These are phyloP conservation scores for Clohesyomyces aquaticus DNA, from an alignment of 495 filamentous ascomycete genomes.

Conservation along the genomic window DNA sequence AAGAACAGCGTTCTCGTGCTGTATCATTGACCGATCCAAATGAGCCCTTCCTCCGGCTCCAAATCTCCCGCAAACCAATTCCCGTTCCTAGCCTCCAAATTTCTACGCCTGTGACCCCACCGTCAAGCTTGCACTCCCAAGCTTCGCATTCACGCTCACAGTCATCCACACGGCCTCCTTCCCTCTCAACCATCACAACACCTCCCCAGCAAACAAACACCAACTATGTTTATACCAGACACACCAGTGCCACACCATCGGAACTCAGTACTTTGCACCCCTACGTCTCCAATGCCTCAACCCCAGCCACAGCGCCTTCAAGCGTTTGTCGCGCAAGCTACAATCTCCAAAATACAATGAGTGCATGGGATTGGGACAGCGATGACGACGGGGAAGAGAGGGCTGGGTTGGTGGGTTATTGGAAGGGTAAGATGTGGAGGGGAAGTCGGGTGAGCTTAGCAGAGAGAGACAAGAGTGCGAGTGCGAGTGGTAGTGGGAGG, in stretches of 20 bases:
- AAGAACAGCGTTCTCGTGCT: constrained; percentile 1
- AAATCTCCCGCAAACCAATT: constrained; percentile 27
- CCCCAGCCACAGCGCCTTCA: background rate
- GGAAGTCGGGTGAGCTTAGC: constrained; percentile 30
- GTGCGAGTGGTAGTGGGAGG: background rate
- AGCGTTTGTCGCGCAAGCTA: constrained; percentile 25
- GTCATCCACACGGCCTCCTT: constrained; percentile 8
- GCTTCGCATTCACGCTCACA: constrained; percentile 13
- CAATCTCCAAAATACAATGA: constrained; percentile 31
- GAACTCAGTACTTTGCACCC: constrained; percentile 25
- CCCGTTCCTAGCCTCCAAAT: background rate
- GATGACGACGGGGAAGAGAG: constrained; percentile 38
- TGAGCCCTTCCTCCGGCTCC: constrained; percentile 30
- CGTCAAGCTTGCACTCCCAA: constrained; percentile 10
- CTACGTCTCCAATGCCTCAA: constrained; percentile 6
- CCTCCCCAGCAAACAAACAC: constrained; percentile 4
- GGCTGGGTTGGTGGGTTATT: constrained; percentile 32
- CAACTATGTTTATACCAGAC: constrained; percentile 2
- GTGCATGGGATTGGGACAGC: constrained; percentile 37
- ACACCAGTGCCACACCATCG: constrained; percentile 25
- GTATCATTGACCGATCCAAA: constrained; percentile 23
- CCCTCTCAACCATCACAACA: constrained; percentile 27
- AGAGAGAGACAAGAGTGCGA: background rate
- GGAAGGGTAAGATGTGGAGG: constrained; percentile 24
- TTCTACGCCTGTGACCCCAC: constrained; percentile 16